phyloP scores from a whole-genome alignment of 208 protist species.

The Crithidia acanthocephali region DNA sequence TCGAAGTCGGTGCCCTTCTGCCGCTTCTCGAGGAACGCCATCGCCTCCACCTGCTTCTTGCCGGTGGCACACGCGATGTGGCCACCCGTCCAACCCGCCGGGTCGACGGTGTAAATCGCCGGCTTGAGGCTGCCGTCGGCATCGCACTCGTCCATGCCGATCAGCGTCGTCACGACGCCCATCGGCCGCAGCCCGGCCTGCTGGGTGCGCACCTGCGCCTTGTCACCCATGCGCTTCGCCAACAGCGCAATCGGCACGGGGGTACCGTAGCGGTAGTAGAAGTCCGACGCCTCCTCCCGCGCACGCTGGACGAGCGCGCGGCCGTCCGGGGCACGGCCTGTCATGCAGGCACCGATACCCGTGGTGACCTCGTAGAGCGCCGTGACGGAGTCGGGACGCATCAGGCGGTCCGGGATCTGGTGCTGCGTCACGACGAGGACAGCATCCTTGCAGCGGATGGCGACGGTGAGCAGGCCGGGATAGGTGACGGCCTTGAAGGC shows the following conservation, averaged over 20 bases:
- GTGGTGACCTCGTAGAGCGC: conserved; percentile 96
- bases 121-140: conserved; percentile 77
- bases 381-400: conserved; percentile 95
- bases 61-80: conserved; percentile 93
- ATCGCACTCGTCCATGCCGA: conserved; percentile 95
- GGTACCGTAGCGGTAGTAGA: conserved; percentile 96
- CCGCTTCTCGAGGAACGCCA: conserved; percentile 97
- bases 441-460: conserved; percentile 95
- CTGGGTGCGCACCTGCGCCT: conserved; percentile 98
- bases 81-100: conserved; percentile 93
- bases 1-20: conserved; percentile 91
- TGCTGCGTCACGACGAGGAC: conserved; percentile 97
- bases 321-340: conserved; percentile 94
- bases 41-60: conserved; percentile 96
- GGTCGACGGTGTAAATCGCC: conserved; percentile 95
- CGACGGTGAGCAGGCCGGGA: conserved; percentile 96
- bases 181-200: conserved; percentile 96
- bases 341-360: conserved; percentile 96
- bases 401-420: conserved; percentile 98
- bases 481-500: conserved; percentile 98
- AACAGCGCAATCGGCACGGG: conserved; percentile 96
- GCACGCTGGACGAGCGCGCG: conserved; percentile 93
- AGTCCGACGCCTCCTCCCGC: conserved; percentile 96
- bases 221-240: conserved; percentile 97
- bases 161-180: conserved; percentile 93